Evolutionary conservation across 2,329 filamentous ascomycete genomes (phyloP).

Genomic region (Calonectria montana): DNA sequence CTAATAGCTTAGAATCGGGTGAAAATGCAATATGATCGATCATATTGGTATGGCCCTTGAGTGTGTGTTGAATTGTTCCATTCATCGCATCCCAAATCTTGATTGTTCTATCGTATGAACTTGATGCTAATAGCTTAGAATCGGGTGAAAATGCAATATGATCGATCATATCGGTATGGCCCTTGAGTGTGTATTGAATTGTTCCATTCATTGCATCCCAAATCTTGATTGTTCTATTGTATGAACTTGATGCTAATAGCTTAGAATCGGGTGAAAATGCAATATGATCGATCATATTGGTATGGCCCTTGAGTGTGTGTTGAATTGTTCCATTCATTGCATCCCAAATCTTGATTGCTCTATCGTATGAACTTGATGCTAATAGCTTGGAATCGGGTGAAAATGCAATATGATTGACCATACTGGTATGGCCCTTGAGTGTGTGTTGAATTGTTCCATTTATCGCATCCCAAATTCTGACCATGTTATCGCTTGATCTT

Average conservation of each 20-base stretch:
- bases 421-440: not conserved
- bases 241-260: not conserved
- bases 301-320: not conserved
- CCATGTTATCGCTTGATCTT: too few species aligned
- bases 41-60: not conserved
- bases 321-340: not conserved
- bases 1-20: not conserved
- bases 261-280: not conserved
- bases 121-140: not conserved
- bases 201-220: not conserved
- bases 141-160: not conserved
- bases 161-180: not conserved
- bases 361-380: not conserved
- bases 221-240: not conserved
- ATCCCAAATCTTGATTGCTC: not conserved
- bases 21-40: not conserved
- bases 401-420: not conserved
- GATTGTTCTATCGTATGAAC: not conserved
- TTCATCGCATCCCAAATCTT: not conserved
- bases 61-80: not conserved
- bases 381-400: not conserved
- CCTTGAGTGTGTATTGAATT: not conserved
- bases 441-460: too few species aligned
- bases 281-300: not conserved
- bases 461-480: too few species aligned